Conservation (phyloP, 1,284 basidiomycete genomes). For the Agaricales sp. region DNA sequence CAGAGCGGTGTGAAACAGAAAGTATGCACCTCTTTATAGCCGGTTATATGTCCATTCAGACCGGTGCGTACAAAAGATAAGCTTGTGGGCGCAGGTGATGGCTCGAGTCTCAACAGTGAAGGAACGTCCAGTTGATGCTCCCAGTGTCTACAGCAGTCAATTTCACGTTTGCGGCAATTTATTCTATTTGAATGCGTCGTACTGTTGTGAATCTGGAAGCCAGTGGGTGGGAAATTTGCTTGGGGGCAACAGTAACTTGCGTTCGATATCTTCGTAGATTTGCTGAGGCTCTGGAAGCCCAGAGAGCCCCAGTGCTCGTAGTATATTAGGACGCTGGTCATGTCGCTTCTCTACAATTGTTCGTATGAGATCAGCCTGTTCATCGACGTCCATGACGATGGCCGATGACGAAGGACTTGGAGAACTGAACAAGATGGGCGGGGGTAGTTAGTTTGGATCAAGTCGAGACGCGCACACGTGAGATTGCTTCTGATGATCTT, state of each 20-base stretch:
- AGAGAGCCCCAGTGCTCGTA: constrained; percentile 45
- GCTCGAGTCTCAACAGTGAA: constrained; percentile 50
- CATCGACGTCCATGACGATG: constrained; percentile 13
- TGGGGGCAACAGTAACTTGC: constrained; percentile 56
- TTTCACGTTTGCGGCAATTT: constrained; percentile 14
- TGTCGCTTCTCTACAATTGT: constrained; percentile 34
- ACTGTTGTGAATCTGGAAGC: constrained; percentile 72
- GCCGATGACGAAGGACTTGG: neutral
- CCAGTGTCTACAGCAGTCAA: constrained; percentile 49
- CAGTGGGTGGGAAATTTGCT: constrained; percentile 55
- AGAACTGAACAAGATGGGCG: too few relatives aligned
- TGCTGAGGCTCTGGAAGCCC: constrained; percentile 45
- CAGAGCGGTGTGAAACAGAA: neutral
- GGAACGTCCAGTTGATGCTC: constrained; percentile 48
- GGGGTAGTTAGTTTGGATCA: neutral
- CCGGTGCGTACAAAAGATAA: constrained; percentile 73
- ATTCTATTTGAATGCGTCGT: constrained; percentile 17
- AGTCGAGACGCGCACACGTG: neutral
- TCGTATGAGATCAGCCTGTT: constrained; percentile 28
- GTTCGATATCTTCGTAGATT: constrained; percentile 57
- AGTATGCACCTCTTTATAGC: constrained; percentile 35
- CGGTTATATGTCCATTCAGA: constrained; percentile 69
- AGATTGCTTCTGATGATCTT: too few relatives aligned
- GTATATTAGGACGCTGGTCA: constrained; percentile 29
- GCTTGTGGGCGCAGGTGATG: constrained; percentile 69